phyloP scores from a whole-genome alignment of 768 basidiomycete species.

The Hypsizygus marmoreus region DNA sequence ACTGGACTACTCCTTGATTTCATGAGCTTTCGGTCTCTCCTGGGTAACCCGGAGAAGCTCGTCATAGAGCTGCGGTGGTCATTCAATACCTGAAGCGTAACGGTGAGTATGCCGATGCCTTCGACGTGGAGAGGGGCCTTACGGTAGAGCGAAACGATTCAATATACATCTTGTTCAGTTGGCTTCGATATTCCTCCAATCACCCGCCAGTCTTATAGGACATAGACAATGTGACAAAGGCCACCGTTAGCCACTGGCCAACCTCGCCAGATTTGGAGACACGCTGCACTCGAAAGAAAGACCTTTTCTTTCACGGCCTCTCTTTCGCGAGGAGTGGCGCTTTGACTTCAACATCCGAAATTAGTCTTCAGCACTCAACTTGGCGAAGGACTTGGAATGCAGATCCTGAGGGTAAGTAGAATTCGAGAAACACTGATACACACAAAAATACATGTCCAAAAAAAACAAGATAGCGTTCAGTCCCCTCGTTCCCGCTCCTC shows the following conservation, averaged over 20 bases:
- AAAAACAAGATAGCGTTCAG: not conserved
- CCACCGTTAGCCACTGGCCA: no score
- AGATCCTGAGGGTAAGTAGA: no score
- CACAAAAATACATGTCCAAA: not conserved
- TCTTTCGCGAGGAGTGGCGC: no score
- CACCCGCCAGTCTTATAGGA: slow-evolving; percentile 5
- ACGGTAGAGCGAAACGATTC: slow-evolving; percentile 8
- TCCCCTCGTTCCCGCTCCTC: slow-evolving; percentile 23
- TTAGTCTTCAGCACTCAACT: no score
- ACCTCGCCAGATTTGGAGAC: no score
- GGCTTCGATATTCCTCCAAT: not conserved
- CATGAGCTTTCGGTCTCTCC: not conserved
- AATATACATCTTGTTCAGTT: not conserved
- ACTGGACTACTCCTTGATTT: slow-evolving; percentile 1
- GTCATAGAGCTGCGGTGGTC: slow-evolving; percentile 1
- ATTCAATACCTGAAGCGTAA: not conserved
- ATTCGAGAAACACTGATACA: not conserved
- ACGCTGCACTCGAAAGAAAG: no score
- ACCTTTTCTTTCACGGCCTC: no score
- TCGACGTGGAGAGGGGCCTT: not conserved
- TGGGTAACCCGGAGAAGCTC: not conserved
- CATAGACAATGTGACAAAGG: no score
- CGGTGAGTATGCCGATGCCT: not conserved
- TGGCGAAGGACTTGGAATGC: no score
- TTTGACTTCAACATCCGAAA: no score